Base-by-base conservation (phyloP, 495 filamentous ascomycete species). In the Mycothermus thermophilus region DNA sequence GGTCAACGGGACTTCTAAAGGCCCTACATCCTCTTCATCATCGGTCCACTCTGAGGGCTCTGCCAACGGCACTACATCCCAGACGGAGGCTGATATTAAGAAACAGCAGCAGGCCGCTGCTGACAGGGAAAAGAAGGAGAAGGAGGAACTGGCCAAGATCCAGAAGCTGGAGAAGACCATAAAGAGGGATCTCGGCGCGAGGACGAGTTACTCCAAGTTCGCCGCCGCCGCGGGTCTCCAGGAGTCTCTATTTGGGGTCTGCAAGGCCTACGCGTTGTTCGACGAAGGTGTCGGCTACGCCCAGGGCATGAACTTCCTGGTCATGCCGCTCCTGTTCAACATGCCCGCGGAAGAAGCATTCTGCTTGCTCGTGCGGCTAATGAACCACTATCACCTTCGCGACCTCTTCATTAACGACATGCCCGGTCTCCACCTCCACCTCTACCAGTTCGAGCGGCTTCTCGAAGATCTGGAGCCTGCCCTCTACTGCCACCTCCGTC, bases 291-390 rank as follows among this genome's bases (percentile, higher is more conserved):
- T 99, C 7, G 87, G 90, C 11, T 99, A 99, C 60, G 90, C 90
- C 5, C 90, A 99, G 53, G 90, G 90, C 40, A 96, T 99, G 81
- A 99, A 95, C 42, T 99, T 99, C 50, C 75, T 99, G 34, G 80
- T 79, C 12, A 96, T 95, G 80, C 90, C 92, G n/a, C 56, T 99
- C 20, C 67, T 99, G 4, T 93, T 99, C 57, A 96, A 94, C 52
- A 94, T 95, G 87, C 82, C 87, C 3, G 92, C 95, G 58, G 86
- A 87, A 43, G 90, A 99, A 59, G 87, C 90, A 0, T 99, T 99
- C 50, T 81, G 83, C 45, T 69, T 99, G 27, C 71, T 99, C 15
- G 84, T 94, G 8, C 77, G 81, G 40, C 61, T 99, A 31, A 99
- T 99, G 90, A 92, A 92, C 54, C 83, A 94, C 39, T 96, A 96